These are phyloP conservation scores for Mrakia blollopis DNA, from an alignment of 768 basidiomycete genomes.

Conservation along the genomic window DNA sequence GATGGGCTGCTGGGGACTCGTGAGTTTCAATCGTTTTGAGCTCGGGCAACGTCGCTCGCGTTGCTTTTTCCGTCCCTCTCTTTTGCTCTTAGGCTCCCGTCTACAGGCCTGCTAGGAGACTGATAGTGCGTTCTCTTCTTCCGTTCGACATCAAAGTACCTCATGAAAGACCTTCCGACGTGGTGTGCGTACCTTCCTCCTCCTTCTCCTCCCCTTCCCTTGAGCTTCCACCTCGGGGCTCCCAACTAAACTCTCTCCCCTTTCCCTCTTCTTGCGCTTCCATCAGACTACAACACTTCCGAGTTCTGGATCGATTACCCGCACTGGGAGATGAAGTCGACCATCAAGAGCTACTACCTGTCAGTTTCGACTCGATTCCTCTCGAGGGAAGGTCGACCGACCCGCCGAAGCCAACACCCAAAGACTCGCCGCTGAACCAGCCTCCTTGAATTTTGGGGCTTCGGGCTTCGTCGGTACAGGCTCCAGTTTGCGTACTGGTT, in stretches of 20 bases:
- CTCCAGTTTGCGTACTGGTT: slow-evolving; percentile 91
- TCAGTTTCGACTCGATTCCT: neutral
- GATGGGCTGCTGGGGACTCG: slow-evolving; percentile 70
- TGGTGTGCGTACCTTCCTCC: slow-evolving; percentile 29
- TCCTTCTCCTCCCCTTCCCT: neutral
- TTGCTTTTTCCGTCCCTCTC: neutral
- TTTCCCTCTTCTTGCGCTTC: neutral
- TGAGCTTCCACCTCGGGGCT: neutral
- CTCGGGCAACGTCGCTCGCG: neutral
- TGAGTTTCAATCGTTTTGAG: slow-evolving; percentile 48
- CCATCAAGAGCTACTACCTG: slow-evolving; percentile 87
- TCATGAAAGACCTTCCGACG: slow-evolving; percentile 56
- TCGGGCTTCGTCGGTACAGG: neutral
- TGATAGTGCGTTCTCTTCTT: neutral
- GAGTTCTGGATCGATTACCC: slow-evolving; percentile 89
- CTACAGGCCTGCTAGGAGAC: too few relatives aligned
- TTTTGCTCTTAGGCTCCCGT: neutral
- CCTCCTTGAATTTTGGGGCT: neutral
- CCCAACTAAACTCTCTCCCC: neutral
- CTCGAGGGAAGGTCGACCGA: neutral
- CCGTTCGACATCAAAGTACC: slow-evolving; percentile 35
- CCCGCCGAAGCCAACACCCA: too few relatives aligned
- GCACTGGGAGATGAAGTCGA: slow-evolving; percentile 76
- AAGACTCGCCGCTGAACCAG: too few relatives aligned
- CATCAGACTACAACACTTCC: slow-evolving; percentile 55